Percentiles rank a stretch among this genome's conserved stretches.
These are phyloP conservation scores for Fusarium abutilonis DNA, from an alignment of 2,329 filamentous ascomycete species.

Conservation along the genomic window DNA sequence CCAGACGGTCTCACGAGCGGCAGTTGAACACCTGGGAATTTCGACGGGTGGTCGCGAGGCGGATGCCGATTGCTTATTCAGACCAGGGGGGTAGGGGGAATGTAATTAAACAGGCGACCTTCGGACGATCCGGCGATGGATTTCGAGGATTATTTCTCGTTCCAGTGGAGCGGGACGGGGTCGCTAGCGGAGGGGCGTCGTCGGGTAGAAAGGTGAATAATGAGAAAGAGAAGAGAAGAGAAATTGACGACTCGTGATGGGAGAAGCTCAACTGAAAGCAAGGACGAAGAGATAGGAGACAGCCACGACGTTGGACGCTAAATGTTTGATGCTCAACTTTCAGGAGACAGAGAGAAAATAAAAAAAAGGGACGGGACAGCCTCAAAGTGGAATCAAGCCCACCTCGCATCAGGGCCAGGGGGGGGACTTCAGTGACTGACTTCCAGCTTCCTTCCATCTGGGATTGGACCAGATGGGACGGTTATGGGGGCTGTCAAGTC, in stretches of 20 bases:
- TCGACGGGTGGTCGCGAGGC: constrained; percentile 31
- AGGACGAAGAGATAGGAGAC: constrained; percentile 17
- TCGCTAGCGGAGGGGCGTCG: constrained; percentile 33
- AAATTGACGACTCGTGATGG: constrained; percentile 16
- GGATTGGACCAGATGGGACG: constrained; percentile 21
- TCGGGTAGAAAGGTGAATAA: constrained; percentile 11
- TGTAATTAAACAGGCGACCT: constrained; percentile 46
- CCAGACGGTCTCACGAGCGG: constrained; percentile 38
- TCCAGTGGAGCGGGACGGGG: constrained; percentile 37
- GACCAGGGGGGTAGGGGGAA: constrained; percentile 43
- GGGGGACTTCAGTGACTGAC: constrained; percentile 25
- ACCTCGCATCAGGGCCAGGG: constrained; percentile 13
- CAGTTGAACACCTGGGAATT: constrained; percentile 22
- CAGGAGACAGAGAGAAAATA: constrained; percentile 29
- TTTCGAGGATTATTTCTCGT: constrained; percentile 39
- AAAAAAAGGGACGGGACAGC: constrained; percentile 33
- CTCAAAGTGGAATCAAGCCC: constrained; percentile 32
- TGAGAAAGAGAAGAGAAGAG: constrained; percentile 16
- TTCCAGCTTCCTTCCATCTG: constrained; percentile 32
- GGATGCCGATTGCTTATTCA: constrained; percentile 40
- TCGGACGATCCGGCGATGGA: constrained; percentile 33
- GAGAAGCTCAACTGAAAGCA: constrained; percentile 4
- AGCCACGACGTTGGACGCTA: constrained; percentile 14
- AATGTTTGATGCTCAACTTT: constrained; percentile 21
- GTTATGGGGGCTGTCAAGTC: constrained; percentile 40